Percentiles rank a stretch among this genome's conserved stretches.
phyloP scores from a whole-genome alignment of 2,329 filamentous ascomycete genomes.

The Fusarium domesticum region DNA sequence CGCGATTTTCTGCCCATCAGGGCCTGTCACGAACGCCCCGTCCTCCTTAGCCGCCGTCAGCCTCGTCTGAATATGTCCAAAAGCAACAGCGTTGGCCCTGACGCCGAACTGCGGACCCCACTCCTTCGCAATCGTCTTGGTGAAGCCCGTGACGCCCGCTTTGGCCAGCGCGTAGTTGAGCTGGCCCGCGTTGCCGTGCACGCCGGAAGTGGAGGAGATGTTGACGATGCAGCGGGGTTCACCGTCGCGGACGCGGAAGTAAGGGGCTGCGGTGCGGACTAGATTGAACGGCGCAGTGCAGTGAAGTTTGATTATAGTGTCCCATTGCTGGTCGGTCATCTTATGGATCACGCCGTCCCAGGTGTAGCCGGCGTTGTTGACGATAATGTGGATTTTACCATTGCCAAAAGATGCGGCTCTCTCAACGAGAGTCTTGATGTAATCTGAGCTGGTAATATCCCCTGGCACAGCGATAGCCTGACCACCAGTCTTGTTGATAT shows the following conservation, averaged over 20 bases:
- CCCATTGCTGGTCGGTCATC: conserved; percentile 89
- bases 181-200: conserved; percentile 88
- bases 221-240: conserved; percentile 78
- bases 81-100: conserved; percentile 77
- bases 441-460: conserved; percentile 69
- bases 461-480: conserved; percentile 71
- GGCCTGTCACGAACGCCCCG: conserved; percentile 73
- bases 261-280: conserved; percentile 74
- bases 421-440: conserved; percentile 69
- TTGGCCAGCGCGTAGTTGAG: conserved; percentile 85
- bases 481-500: conserved; percentile 65
- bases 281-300: conserved; percentile 83
- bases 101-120: conserved; percentile 86
- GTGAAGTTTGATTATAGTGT: conserved; percentile 81
- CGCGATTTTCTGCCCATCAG: conserved; percentile 71
- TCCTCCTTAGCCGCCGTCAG: conserved; percentile 82
- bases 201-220: conserved; percentile 75
- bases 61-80: conserved; percentile 76
- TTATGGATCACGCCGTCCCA: conserved; percentile 94
- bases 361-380: conserved; percentile 90
- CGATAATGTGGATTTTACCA: conserved; percentile 86
- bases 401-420: conserved; percentile 75
- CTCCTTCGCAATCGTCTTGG: conserved; percentile 88
- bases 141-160: conserved; percentile 77
- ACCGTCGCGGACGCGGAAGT: conserved; percentile 83